Percentiles rank a stretch among this genome's conserved stretches.
Conservation (phyloP, 2,329 filamentous ascomycete species). For the Claviceps paspali region DNA sequence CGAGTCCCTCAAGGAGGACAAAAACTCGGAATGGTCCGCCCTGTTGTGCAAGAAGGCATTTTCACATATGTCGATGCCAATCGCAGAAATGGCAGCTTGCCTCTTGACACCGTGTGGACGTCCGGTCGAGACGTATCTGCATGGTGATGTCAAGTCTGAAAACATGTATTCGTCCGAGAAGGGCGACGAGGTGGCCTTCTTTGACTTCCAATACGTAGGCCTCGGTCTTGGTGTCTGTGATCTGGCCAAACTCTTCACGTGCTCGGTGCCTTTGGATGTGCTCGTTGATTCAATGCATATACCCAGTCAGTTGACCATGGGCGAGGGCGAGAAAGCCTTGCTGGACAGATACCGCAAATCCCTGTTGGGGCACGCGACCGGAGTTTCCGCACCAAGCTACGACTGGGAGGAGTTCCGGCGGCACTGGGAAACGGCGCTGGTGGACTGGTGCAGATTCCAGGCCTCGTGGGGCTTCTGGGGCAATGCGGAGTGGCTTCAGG, state of each 20-base stretch:
- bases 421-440: constrained; percentile 52
- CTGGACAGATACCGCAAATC: constrained; percentile 31
- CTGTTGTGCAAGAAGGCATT: constrained; percentile 26
- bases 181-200: constrained; percentile 43
- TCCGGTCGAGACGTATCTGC: constrained; percentile 40
- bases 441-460: constrained; percentile 51
- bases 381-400: constrained; percentile 21
- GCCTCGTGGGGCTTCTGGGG: constrained; percentile 48
- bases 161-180: constrained; percentile 43
- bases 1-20: constrained; percentile 26
- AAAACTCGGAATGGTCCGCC: constrained; percentile 37
- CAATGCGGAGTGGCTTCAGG: constrained; percentile 42
- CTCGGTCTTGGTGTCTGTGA: constrained; percentile 50
- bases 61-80: constrained; percentile 14
- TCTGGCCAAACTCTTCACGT: constrained; percentile 51
- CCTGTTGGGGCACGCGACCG: constrained; percentile 14
- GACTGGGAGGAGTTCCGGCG: constrained; percentile 36
- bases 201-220: constrained; percentile 56
- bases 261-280: constrained; percentile 42
- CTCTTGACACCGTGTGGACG: constrained; percentile 32
- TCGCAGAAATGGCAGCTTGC: constrained; percentile 37
- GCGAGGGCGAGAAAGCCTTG: constrained; percentile 32
- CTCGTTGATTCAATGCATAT: constrained; percentile 21
- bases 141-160: constrained; percentile 56
- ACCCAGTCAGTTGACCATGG: constrained; percentile 29